Conservation (phyloP, 148 eudicot genomes). For the Silene uniflora region DNA sequence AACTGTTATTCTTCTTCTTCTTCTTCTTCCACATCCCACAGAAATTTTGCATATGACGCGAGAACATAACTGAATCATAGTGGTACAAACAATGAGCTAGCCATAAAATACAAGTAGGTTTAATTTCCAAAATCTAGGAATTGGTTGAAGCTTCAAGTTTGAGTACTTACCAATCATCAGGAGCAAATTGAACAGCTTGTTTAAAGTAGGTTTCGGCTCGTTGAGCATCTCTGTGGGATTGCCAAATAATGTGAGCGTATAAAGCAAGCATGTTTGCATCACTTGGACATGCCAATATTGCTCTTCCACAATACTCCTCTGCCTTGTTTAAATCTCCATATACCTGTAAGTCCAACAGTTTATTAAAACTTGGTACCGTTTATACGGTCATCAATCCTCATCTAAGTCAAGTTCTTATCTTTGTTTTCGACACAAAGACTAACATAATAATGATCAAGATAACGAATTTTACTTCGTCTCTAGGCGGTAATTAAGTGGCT, state of each 20-base stretch:
- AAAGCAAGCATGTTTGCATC: conserved; percentile 48
- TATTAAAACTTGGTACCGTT: too few relatives aligned
- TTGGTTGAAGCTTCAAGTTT: not conserved
- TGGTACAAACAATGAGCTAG: not conserved
- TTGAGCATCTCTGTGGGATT: conserved; percentile 38
- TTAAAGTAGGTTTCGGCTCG: conserved; percentile 52
- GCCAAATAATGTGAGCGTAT: conserved; percentile 63
- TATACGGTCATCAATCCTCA: too few relatives aligned
- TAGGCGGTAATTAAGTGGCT: too few relatives aligned
- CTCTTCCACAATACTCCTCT: conserved; percentile 70
- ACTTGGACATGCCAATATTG: conserved; percentile 49
- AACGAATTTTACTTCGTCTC: too few relatives aligned
- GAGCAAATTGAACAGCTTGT: conserved; percentile 53
- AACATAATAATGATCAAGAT: too few relatives aligned
- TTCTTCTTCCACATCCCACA: conserved; percentile 54
- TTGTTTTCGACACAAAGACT: too few relatives aligned
- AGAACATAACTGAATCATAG: conserved; percentile 42
- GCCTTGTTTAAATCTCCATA: conserved; percentile 54
- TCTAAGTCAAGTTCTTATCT: too few relatives aligned
- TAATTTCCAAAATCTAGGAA: too few relatives aligned
- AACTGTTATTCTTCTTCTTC: conserved; percentile 28
- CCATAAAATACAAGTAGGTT: too few relatives aligned
- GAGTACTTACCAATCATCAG: conserved; percentile 41
- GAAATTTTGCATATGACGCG: conserved; percentile 57
- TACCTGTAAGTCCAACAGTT: conserved; percentile 26